Base-by-base conservation (phyloP, 2,329 filamentous ascomycete genomes). In the Leptoxyphium fumago region DNA sequence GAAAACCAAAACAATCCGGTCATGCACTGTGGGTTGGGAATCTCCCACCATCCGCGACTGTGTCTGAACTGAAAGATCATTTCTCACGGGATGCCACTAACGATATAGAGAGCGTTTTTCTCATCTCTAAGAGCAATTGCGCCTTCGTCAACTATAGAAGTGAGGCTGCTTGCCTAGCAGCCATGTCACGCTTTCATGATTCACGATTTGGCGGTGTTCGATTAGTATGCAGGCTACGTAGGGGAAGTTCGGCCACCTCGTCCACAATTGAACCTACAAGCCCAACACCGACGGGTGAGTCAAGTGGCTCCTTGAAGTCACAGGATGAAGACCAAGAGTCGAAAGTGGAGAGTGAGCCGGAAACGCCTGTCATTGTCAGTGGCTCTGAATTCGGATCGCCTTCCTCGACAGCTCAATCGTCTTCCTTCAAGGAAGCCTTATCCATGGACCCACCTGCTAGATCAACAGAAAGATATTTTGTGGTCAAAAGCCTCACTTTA, bases 21-120 rank as follows among this genome's bases (percentile, higher is more conserved):
- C 84, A 94, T 60, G 89, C 89, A 1, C 78, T 96, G 15, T 96
- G 91, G 89, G 85, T 96, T 26, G 91, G 91, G 36, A 96, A 96
- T 58, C 70, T 96, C 0, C 88, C 89, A 3, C 83, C 85, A 0
- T 82, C 85, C 41, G 83, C 87, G 1, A 80, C 80, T 36, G 72
- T 96, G 10, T 79, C 86, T 63, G 82, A 76, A 46, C 68, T 96
- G n/a, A 94, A 95, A 43, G 78, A 91, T 47, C 84, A 95, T 59
- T 91, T 95, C 46, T 93, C 84, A 48, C 78, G 77, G 49, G 82
- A 88, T 51, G 80, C 85, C 0, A 74, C 72, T 0, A 75, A 71
- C 38, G 75, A 87, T 1, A 77, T 96, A 17, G 84, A 94, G 59
- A 94, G 87, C 40, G 69, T 96, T 0, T 95, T 96, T 52, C 68